Evolutionary conservation across 2,329 filamentous ascomycete genomes (phyloP).

Genomic region (Sporothrix sp.): DNA sequence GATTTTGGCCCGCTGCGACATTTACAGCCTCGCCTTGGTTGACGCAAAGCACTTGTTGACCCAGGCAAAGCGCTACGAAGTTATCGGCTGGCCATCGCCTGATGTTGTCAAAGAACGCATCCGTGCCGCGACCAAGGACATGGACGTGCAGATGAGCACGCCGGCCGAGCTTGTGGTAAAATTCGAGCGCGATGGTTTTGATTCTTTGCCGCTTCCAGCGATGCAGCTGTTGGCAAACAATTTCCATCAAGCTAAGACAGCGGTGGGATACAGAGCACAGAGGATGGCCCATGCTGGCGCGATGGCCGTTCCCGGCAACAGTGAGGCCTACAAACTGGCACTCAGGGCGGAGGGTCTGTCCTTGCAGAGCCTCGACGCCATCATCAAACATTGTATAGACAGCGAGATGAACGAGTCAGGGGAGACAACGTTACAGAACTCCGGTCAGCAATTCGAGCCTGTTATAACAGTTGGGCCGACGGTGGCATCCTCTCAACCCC

Average conservation of each 20-base stretch:
- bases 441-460: conserved; percentile 1
- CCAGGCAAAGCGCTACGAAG: neutral
- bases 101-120: neutral
- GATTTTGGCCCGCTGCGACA: neutral
- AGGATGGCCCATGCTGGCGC: neutral
- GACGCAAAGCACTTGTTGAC: neutral
- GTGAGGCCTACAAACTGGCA: neutral
- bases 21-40: neutral
- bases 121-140: conserved; percentile 1
- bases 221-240: neutral
- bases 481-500: conserved; percentile 1
- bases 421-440: neutral
- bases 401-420: conserved; percentile 1
- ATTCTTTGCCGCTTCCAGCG: neutral
- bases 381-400: conserved; percentile 1
- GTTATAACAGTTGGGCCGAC: conserved; percentile 1
- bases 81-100: conserved; percentile 1
- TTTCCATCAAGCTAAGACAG: neutral
- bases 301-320: conserved; percentile 1
- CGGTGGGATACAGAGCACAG: neutral
- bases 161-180: neutral
- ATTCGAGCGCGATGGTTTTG: neutral
- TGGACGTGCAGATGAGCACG: neutral
- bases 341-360: neutral
- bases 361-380: conserved; percentile 1